A percentile compares a stretch with the other conserved stretches of the same genome.
Conservation (phyloP, 768 basidiomycete species). For the Inosperma sp. region DNA sequence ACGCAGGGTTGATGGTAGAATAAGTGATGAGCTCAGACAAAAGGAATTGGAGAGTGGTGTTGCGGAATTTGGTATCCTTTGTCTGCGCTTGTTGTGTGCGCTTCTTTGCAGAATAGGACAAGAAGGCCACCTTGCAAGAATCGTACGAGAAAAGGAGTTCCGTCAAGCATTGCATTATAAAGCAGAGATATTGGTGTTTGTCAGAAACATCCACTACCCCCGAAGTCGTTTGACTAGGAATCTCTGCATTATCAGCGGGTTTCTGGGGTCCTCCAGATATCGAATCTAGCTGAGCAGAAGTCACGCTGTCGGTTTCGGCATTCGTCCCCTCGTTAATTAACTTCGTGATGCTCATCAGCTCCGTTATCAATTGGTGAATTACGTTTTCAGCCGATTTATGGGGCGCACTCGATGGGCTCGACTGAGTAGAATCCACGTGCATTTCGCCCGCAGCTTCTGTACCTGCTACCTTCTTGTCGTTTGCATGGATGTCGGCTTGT, state of each 20-base stretch:
- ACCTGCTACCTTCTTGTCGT: conserved; percentile 21
- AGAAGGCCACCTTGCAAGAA: conserved; percentile 81
- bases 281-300: not conserved
- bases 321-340: conserved; percentile 30
- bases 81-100: conserved; percentile 48
- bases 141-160: conserved; percentile 94
- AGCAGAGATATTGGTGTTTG: conserved; percentile 59
- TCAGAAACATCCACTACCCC: conserved; percentile 29
- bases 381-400: conserved; percentile 50
- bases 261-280: not conserved
- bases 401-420: conserved; percentile 27
- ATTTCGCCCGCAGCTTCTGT: conserved; percentile 40
- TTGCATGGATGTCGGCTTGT: conserved; percentile 33
- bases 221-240: too few species aligned
- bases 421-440: conserved; percentile 48
- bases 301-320: not conserved
- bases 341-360: conserved; percentile 63
- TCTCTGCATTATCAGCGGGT: conserved; percentile 1
- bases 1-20: conserved; percentile 62
- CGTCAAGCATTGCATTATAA: conserved; percentile 87
- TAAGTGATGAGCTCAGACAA: conserved; percentile 80
- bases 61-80: conserved; percentile 70
- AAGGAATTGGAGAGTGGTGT: conserved; percentile 71
- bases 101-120: conserved; percentile 72
- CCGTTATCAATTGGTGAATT: conserved; percentile 66